A percentile compares a stretch with the other conserved stretches of the same genome.
Evolutionary conservation across 2,329 filamentous ascomycete genomes (phyloP).

Genomic region (Whalleya microplaca): DNA sequence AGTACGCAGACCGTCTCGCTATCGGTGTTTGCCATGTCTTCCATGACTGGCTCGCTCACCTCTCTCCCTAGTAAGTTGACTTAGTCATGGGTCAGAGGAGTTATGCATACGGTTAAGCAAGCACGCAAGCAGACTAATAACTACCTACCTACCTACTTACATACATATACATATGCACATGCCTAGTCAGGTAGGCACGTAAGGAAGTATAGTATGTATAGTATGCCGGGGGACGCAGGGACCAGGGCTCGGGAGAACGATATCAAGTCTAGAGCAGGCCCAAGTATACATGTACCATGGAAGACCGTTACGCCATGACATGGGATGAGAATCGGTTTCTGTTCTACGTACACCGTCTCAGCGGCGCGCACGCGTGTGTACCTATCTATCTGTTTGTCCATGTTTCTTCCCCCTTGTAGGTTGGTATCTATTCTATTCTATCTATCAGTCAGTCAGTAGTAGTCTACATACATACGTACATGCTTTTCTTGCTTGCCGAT

Average conservation of each 20-base stretch:
- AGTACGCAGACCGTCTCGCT: not conserved
- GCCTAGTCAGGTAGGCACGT: not conserved
- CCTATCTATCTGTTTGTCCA: constrained; percentile 5
- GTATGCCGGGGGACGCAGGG: not conserved
- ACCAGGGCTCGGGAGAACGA: constrained; percentile 14
- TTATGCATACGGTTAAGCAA: constrained; percentile 4
- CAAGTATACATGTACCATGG: constrained; percentile 11
- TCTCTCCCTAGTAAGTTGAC: constrained; percentile 4
- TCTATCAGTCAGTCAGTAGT: not conserved
- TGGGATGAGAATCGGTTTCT: constrained; percentile 6
- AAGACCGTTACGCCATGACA: not conserved
- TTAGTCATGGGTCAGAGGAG: not conserved
- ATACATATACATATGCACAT: not conserved
- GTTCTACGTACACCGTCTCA: constrained; percentile 13
- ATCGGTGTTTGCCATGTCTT: not conserved
- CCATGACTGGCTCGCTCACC: not conserved
- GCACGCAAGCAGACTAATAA: not conserved
- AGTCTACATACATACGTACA: too few relatives aligned
- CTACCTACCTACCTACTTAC: too few relatives aligned
- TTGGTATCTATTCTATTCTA: not conserved
- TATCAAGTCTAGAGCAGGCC: not conserved
- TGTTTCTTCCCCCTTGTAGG: not conserved
- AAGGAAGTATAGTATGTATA: not conserved
- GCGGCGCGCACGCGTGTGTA: constrained; percentile 9
- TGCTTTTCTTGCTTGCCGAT: too few relatives aligned